phyloP scores from a whole-genome alignment of 805 yeast species.

The Lipomyces lipofer region DNA sequence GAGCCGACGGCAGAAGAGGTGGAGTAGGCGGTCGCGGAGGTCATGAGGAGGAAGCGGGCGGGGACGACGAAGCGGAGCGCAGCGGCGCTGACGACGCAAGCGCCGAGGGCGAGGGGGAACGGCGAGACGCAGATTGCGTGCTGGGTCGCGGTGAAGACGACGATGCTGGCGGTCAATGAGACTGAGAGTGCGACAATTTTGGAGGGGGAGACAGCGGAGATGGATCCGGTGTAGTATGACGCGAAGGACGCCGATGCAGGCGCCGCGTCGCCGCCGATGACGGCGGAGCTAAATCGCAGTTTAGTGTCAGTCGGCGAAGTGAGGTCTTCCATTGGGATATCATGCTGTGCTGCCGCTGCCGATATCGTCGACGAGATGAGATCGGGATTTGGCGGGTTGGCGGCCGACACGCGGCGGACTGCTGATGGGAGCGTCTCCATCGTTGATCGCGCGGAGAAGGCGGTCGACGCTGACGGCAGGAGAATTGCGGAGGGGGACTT shows the following conservation, averaged over 20 bases:
- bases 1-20: conserved; percentile 11
- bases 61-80: conserved; percentile 17
- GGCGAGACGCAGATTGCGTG: conserved; percentile 7
- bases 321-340: background rate
- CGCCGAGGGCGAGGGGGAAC: conserved; percentile 15
- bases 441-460: conserved; percentile 9
- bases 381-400: conserved; percentile 22
- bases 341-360: background rate
- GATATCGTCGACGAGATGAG: conserved; percentile 6
- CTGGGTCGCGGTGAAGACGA: conserved; percentile 13
- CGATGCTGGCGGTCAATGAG: conserved; percentile 12
- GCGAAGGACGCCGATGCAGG: conserved; percentile 14
- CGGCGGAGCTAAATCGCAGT: conserved; percentile 3
- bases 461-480: background rate
- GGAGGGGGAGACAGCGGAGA: conserved; percentile 16
- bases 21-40: conserved; percentile 11
- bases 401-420: conserved; percentile 22
- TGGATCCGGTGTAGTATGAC: conserved; percentile 21
- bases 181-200: conserved; percentile 11
- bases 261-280: conserved; percentile 6
- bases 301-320: conserved; percentile 4
- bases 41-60: conserved; percentile 6
- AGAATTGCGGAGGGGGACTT: conserved; percentile 2
- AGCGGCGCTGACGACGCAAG: conserved; percentile 9
- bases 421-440: conserved; percentile 16